A percentile compares a stretch with the other conserved stretches of the same genome.
These are phyloP conservation scores for Begonia loranthoides DNA, from an alignment of 306 rosid species.

Conservation along the genomic window DNA sequence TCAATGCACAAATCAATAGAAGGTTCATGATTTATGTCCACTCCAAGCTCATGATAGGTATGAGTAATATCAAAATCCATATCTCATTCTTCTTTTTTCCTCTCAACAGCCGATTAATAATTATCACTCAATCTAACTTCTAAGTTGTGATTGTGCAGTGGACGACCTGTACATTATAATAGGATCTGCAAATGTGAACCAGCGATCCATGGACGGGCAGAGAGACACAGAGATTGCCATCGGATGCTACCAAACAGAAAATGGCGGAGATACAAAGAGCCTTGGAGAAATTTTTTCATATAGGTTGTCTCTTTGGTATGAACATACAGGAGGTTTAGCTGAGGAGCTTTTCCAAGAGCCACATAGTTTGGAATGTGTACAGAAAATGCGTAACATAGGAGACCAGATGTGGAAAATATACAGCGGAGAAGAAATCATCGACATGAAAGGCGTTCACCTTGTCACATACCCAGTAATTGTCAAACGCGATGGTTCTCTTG, in stretches of 20 bases:
- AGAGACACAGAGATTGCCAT: slow-evolving; percentile 90
- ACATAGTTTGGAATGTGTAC: slow-evolving; percentile 26
- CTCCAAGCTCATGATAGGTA: slow-evolving; percentile 98
- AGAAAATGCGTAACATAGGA: slow-evolving; percentile 25
- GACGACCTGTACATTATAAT: slow-evolving; percentile 74
- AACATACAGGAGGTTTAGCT: slow-evolving; percentile 36
- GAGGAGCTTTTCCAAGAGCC: slow-evolving; percentile 27
- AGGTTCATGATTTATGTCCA: slow-evolving; percentile 97
- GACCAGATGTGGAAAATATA: slow-evolving; percentile 54
- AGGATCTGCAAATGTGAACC: slow-evolving; percentile 97
- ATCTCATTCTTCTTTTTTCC: not conserved
- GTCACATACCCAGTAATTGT: slow-evolving; percentile 49
- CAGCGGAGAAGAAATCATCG: slow-evolving; percentile 35
- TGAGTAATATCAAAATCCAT: not conserved
- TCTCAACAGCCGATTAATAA: not conserved
- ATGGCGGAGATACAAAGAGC: slow-evolving; percentile 8
- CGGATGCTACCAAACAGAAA: slow-evolving; percentile 51
- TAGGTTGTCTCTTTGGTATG: slow-evolving; percentile 78
- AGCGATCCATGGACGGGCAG: slow-evolving; percentile 85
- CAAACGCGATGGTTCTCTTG: slow-evolving; percentile 36
- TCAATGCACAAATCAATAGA: slow-evolving; percentile 68
- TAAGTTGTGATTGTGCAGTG: slow-evolving; percentile 26
- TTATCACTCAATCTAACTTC: too few relatives aligned
- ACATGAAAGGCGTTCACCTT: slow-evolving; percentile 77
- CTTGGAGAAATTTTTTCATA: slow-evolving; percentile 40